phyloP scores from a whole-genome alignment of 2,329 filamentous ascomycete genomes.

The Cladosporium sp. region DNA sequence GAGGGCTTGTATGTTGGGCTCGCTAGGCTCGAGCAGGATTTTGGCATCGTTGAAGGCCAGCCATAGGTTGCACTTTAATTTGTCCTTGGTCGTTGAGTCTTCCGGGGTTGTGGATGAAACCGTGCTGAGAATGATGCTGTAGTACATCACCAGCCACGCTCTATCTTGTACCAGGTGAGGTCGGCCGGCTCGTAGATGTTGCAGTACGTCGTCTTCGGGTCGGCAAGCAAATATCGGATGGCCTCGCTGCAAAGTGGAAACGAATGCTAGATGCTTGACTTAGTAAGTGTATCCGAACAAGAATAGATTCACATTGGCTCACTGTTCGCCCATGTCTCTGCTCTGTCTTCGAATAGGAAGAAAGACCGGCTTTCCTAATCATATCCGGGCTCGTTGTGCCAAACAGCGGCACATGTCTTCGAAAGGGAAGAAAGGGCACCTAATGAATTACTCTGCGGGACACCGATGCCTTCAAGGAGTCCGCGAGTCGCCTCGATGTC shows the following conservation, averaged over 20 bases:
- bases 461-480: slow-evolving; percentile 2
- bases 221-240: slow-evolving; percentile 12
- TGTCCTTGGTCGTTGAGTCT: slow-evolving; percentile 14
- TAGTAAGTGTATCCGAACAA: no score
- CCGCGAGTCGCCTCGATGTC: slow-evolving; percentile 19
- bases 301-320: neutral
- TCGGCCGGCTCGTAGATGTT: slow-evolving; percentile 12
- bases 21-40: slow-evolving; percentile 21
- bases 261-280: slow-evolving; percentile 11
- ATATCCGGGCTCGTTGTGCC: slow-evolving; percentile 16
- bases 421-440: slow-evolving; percentile 16
- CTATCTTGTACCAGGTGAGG: slow-evolving; percentile 16
- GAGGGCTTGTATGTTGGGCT: slow-evolving; percentile 22
- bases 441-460: slow-evolving; percentile 8
- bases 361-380: slow-evolving; percentile 13
- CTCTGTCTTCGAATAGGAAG: slow-evolving; percentile 17
- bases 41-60: slow-evolving; percentile 24
- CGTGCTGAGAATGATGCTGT: slow-evolving; percentile 20
- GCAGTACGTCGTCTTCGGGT: slow-evolving; percentile 12
- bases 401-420: slow-evolving; percentile 18
- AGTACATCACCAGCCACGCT: slow-evolving; percentile 25
- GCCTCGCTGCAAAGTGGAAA: slow-evolving; percentile 9
- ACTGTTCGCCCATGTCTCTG: slow-evolving; percentile 15
- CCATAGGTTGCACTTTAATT: slow-evolving; percentile 22
- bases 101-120: slow-evolving; percentile 11